Evolutionary conservation across 768 basidiomycete species (phyloP).

Genomic region (Floccularia luteovirens): DNA sequence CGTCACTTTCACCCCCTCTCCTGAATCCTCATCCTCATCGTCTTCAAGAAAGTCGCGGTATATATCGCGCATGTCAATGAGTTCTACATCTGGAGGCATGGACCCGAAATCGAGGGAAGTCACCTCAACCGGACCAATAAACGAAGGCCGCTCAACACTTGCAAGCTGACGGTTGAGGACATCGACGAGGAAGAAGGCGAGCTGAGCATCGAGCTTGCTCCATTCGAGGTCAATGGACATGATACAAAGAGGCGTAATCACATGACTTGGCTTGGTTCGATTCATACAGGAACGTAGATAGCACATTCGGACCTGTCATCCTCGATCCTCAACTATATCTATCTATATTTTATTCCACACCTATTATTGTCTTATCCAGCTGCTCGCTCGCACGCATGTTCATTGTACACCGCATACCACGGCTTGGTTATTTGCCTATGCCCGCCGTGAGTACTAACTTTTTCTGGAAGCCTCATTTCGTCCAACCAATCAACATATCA

Average conservation of each 20-base stretch:
- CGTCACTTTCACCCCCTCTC: conserved; percentile 44
- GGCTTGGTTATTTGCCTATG: no score
- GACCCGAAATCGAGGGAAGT: conserved; percentile 86
- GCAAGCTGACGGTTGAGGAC: conserved; percentile 76
- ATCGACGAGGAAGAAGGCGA: conserved; percentile 62
- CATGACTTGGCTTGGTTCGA: conserved; percentile 2
- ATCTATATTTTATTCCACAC: no score
- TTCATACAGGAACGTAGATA: no score
- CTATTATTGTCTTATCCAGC: no score
- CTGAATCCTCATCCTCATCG: conserved; percentile 51
- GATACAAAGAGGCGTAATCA: conserved; percentile 10
- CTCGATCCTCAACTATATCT: no score
- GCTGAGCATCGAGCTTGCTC: conserved; percentile 67
- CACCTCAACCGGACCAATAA: conserved; percentile 88
- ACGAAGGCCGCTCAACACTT: conserved; percentile 73
- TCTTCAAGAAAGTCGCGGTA: conserved; percentile 92
- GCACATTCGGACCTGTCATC: no score
- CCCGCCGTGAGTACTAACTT: no score
- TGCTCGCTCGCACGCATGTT: no score
- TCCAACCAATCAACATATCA: no score
- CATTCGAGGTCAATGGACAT: conserved; percentile 99
- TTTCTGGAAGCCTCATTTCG: no score
- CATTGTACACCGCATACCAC: no score
- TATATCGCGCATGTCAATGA: conserved; percentile 89
- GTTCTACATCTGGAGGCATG: conserved; percentile 73